phyloP scores from a whole-genome alignment of 2,329 filamentous ascomycete genomes.

The Phoma sp. region DNA sequence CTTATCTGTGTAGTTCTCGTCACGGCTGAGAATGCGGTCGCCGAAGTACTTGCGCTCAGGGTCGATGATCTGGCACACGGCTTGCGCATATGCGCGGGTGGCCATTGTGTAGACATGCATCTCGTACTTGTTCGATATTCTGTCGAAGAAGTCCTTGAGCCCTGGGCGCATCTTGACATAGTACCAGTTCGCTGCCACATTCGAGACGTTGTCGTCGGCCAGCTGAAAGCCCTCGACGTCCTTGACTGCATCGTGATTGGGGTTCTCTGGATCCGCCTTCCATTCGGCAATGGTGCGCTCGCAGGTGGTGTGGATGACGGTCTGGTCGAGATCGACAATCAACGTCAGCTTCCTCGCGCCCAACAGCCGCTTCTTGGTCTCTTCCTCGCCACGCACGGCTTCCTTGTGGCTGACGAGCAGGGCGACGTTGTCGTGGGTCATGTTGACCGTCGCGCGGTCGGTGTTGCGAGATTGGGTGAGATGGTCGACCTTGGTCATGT shows the following conservation, averaged over 20 bases:
- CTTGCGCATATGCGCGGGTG: conserved; percentile 91
- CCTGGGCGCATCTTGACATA: conserved; percentile 98
- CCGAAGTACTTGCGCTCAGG: conserved; percentile 88
- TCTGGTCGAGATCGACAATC: conserved; percentile 97
- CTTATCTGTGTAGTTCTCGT: conserved; percentile 93
- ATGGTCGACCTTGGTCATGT: conserved; percentile 91
- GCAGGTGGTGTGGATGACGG: conserved; percentile 96
- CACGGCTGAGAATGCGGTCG: conserved; percentile 92
- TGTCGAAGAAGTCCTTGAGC: conserved; percentile 77
- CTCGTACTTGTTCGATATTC: conserved; percentile 83
- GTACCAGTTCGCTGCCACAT: conserved; percentile 68
- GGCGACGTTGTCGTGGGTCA: conserved; percentile 88
- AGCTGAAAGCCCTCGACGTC: conserved; percentile 90
- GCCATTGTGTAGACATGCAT: conserved; percentile 99
- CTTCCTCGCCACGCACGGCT: conserved; percentile 81
- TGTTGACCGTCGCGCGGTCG: conserved; percentile 88
- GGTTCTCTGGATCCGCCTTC: conserved; percentile 86
- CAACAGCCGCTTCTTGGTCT: conserved; percentile 82
- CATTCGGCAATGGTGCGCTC: conserved; percentile 96
- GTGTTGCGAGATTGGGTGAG: conserved; percentile 80
- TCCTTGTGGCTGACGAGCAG: conserved; percentile 84
- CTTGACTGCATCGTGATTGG: conserved; percentile 89
- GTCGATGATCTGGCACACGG: conserved; percentile 91
- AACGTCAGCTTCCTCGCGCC: conserved; percentile 84
- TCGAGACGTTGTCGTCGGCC: conserved; percentile 68